Base-by-base conservation (phyloP, 179 eudicot genomes). In the Sideroxylon spinosum region DNA sequence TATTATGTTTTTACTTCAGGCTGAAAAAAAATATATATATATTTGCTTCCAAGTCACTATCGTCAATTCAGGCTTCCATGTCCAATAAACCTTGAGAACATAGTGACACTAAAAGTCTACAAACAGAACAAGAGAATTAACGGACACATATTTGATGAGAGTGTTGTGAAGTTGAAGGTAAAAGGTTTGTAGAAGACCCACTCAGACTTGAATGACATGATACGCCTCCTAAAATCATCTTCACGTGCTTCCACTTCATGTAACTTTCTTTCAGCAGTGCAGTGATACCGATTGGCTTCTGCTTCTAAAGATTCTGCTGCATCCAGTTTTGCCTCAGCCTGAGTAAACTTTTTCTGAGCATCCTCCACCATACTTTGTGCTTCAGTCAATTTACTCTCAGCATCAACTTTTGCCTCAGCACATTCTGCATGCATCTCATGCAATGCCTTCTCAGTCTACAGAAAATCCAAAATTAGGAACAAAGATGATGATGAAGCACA, bases 161-260 rank as follows among this genome's bases (percentile, higher is more conserved):
- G 56, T 23, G 20, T 4, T 9, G 29, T 32, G 49, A 25, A 68
- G 67, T 53, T 11, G 60, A 52, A 10, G 67, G 59, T 37, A 19
- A 66, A 49, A 46, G 46, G 71, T 14, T 28, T 32, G 5, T 50
- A 50, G 76, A 74, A 74, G 7, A 85, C 95, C 60, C 81, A 95
- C 98, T 91, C 97, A 6, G 94, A 81, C 81, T 93, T 91, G 78
- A 92, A 95, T 62, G 92, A 82, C 22, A 81, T 9, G 52, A 83
- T 83, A 50, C 89, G 93, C 73, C 98, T 92, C 69, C 98, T 90
- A 66, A 93, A 87, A 83, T 95, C 98, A 90, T 95, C 98, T 85
- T 95, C 98, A 37, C 98, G 95, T 32, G 90, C 91, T 89, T 95
- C 98, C 84, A 90, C 97, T 87, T 95, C 97, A 81, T 82, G 93